These are phyloP conservation scores for Entamoeba dispar DNA, from an alignment of 208 protist species.

Conservation along the genomic window DNA sequence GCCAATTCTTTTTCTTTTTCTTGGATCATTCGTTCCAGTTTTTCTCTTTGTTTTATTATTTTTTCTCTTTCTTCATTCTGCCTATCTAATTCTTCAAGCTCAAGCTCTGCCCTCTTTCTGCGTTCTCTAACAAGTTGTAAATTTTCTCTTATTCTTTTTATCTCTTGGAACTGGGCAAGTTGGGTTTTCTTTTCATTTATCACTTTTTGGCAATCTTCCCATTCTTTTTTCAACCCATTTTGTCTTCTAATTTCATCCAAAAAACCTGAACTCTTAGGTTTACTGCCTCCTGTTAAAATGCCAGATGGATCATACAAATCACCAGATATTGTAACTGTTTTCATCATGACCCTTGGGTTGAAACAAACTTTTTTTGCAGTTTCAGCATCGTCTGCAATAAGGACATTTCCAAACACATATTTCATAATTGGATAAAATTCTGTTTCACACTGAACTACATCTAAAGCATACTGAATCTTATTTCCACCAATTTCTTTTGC, in stretches of 20 bases:
- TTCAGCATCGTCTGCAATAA: slow-evolving; percentile 64
- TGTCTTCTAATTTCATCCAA: not conserved
- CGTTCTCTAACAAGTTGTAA: not conserved
- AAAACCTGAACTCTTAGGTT: not conserved
- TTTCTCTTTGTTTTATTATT: not conserved
- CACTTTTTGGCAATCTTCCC: not conserved
- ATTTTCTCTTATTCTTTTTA: not conserved
- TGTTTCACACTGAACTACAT: slow-evolving; percentile 51
- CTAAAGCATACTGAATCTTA: slow-evolving; percentile 36
- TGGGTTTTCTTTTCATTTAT: slow-evolving; percentile 1
- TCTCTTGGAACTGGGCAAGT: not conserved
- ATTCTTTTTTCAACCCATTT: slow-evolving; percentile 2
- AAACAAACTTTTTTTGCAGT: slow-evolving; percentile 59
- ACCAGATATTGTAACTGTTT: slow-evolving; percentile 84
- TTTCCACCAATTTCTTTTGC: slow-evolving; percentile 8
- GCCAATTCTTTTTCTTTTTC: not conserved
- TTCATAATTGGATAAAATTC: slow-evolving; percentile 50
- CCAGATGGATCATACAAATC: slow-evolving; percentile 85
- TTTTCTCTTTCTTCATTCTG: not conserved
- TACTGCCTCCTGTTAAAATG: slow-evolving; percentile 57
- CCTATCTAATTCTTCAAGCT: not conserved
- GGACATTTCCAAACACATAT: slow-evolving; percentile 76
- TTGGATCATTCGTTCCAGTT: not conserved
- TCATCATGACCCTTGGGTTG: slow-evolving; percentile 20
- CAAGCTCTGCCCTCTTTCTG: not conserved